phyloP scores from a whole-genome alignment of 176 grass and related monocot genomes.

The Rhynchospora tenuis region DNA sequence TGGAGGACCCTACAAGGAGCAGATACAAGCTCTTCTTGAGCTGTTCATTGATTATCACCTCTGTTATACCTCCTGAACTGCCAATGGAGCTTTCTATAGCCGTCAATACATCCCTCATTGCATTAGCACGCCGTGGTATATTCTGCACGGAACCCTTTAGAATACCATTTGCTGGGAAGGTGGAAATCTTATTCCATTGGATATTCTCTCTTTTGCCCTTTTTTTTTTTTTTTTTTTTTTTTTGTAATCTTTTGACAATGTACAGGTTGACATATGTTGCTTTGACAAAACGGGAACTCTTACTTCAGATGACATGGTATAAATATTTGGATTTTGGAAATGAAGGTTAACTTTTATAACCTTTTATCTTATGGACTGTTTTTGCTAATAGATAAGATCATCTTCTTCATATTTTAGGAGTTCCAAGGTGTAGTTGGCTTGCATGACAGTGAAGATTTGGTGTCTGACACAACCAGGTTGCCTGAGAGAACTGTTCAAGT shows the following conservation, averaged over 20 bases:
- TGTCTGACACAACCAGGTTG: slow-evolving; percentile 74
- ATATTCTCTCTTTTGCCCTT: background rate
- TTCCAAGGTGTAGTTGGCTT: slow-evolving; percentile 97
- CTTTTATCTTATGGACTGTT: background rate
- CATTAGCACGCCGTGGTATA: slow-evolving; percentile 87
- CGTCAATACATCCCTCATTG: slow-evolving; percentile 99
- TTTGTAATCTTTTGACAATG: slow-evolving; percentile 24
- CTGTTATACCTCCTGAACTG: slow-evolving; percentile 96
- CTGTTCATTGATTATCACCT: slow-evolving; percentile 98
- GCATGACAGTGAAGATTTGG: slow-evolving; percentile 55
- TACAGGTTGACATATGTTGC: slow-evolving; percentile 99
- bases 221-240: slow-evolving; percentile 31
- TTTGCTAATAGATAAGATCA: background rate
- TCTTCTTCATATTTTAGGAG: slow-evolving; percentile 54
- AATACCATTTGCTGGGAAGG: slow-evolving; percentile 99
- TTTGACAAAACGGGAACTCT: slow-evolving; percentile 98
- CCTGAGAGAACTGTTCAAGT: slow-evolving; percentile 62
- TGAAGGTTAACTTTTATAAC: background rate
- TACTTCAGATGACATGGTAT: slow-evolving; percentile 99
- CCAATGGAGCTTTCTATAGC: slow-evolving; percentile 99
- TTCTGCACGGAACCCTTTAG: slow-evolving; percentile 99
- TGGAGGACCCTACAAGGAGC: slow-evolving; percentile 98
- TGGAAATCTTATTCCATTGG: slow-evolving; percentile 29
- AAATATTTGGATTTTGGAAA: background rate
- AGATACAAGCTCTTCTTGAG: slow-evolving; percentile 98